These are phyloP conservation scores for Phytopythium delawarense DNA, from an alignment of 352 stramenopile species.

Conservation along the genomic window DNA sequence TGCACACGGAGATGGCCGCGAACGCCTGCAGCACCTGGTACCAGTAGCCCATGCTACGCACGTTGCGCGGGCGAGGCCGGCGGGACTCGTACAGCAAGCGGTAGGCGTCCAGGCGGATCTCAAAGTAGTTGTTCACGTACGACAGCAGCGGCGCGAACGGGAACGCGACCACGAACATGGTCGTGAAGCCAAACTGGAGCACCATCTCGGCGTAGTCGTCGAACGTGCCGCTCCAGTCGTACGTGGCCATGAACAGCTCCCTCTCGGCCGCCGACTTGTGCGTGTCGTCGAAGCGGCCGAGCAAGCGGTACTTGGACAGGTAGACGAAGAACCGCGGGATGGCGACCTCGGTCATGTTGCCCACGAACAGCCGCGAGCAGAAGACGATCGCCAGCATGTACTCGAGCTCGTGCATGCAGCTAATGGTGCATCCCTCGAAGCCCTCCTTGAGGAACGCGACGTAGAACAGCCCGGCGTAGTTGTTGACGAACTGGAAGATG, in stretches of 20 bases:
- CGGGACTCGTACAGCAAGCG: constrained; percentile 81
- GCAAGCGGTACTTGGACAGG: constrained; percentile 57
- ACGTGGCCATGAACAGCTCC: constrained; percentile 77
- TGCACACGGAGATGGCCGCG: constrained; percentile 88
- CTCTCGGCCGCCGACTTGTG: constrained; percentile 56
- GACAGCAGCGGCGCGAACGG: constrained; percentile 90
- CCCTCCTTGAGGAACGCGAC: constrained; percentile 90
- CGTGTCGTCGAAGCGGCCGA: constrained; percentile 43
- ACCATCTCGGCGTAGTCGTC: constrained; percentile 94
- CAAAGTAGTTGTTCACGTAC: constrained; percentile 91
- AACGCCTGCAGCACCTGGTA: constrained; percentile 88
- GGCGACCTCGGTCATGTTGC: constrained; percentile 74
- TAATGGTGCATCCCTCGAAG: constrained; percentile 61
- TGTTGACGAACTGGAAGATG: constrained; percentile 96
- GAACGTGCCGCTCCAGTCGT: constrained; percentile 85
- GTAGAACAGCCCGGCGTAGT: constrained; percentile 94
- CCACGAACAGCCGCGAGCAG: constrained; percentile 81
- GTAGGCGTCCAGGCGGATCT: constrained; percentile 89
- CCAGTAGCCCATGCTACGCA: constrained; percentile 92
- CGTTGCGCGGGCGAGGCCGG: constrained; percentile 71
- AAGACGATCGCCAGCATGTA: constrained; percentile 91
- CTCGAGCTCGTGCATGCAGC: constrained; percentile 88
- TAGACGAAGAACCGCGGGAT: constrained; percentile 76
- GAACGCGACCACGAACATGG: constrained; percentile 91
- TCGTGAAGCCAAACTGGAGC: constrained; percentile 86